Evolutionary conservation across 2,329 filamentous ascomycete species (phyloP).

Genomic region (Neofusicoccum parvum): DNA sequence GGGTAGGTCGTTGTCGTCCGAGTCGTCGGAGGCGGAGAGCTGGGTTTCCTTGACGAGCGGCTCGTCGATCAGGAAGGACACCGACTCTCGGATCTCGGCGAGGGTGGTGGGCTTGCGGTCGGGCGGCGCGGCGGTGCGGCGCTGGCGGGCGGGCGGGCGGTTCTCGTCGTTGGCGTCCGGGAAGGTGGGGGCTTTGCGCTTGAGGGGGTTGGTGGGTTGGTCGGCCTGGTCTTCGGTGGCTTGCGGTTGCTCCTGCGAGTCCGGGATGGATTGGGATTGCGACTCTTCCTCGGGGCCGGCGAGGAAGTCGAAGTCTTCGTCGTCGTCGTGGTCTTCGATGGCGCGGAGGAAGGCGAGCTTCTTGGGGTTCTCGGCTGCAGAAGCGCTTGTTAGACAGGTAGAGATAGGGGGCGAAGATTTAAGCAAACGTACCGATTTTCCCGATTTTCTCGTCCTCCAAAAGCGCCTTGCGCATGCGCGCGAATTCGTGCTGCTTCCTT

Average conservation of each 20-base stretch:
- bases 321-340: constrained; percentile 76
- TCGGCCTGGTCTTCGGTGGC: background rate
- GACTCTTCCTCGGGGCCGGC: constrained; percentile 42
- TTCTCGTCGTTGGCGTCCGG: constrained; percentile 45
- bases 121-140: constrained; percentile 58
- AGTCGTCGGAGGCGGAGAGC: constrained; percentile 44
- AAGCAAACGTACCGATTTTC: constrained; percentile 60
- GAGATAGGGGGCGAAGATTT: background rate
- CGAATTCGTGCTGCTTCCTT: constrained; percentile 84
- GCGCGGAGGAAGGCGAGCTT: constrained; percentile 88
- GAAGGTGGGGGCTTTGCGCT: constrained; percentile 41
- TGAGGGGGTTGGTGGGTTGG: constrained; percentile 33
- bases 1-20: constrained; percentile 51
- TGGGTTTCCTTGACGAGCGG: constrained; percentile 59
- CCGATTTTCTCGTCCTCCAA: constrained; percentile 86
- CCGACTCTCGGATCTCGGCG: constrained; percentile 77
- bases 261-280: constrained; percentile 34
- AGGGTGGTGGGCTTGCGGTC: constrained; percentile 69
- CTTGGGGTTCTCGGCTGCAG: constrained; percentile 74
- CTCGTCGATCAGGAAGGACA: constrained; percentile 80
- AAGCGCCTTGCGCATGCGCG: constrained; percentile 86
- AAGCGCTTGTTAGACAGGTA: constrained; percentile 14
- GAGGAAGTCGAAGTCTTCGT: constrained; percentile 75
- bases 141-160: constrained; percentile 59
- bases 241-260: constrained; percentile 39